Base-by-base conservation (phyloP, 140 eudicot species). In the Ambrosia hybrid region DNA sequence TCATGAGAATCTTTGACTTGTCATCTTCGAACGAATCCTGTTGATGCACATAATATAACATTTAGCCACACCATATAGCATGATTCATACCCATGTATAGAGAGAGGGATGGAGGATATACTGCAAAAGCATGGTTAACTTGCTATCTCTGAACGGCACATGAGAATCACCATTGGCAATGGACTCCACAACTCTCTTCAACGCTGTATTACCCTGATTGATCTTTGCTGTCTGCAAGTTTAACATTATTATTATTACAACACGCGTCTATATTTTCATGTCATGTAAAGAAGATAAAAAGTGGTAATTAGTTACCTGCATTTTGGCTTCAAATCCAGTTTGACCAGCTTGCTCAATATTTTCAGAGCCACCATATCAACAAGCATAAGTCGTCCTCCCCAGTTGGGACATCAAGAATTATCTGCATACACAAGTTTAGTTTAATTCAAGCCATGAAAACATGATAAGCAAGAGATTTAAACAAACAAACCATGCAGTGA, bases 311-410 rank as follows among this genome's bases (percentile, higher is more conserved):
- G 68, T 30, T 78, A 86, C 97, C 99, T 94, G 97, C 97, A 94
- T 86, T 75, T 94, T 94, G 37, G 99, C 99, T 76, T 90, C 99
- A 9, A 90, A 58, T 11, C 99, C 99, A 73, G 43, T 83, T 83
- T 90, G 97, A 67, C 99, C 99, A 48, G 99, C 99, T 69, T 94
- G 99, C 67, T 94, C 99, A 15, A 94, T 90, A 17, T 94, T 94
- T 77, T 94, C 99, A 17, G 99, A 94, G 5, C 99, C 99, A n/a
- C 99, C 99, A 94, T 90, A 82, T 94, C 99, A 1, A 94, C 99
- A 17, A 94, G 96, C 97, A 93, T 90, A 6, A 93, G 86, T 57
- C 95, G 81, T 30, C 99, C 99, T 6, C 99, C 99, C 37, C 99
- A 15, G 94, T 90, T 11, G 99, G 99, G 51, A 86, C 99, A 78